Percentiles rank a stretch among this genome's conserved stretches.
phyloP scores from a whole-genome alignment of 1,284 basidiomycete genomes.

The Cutaneotrichosporon sp. region DNA sequence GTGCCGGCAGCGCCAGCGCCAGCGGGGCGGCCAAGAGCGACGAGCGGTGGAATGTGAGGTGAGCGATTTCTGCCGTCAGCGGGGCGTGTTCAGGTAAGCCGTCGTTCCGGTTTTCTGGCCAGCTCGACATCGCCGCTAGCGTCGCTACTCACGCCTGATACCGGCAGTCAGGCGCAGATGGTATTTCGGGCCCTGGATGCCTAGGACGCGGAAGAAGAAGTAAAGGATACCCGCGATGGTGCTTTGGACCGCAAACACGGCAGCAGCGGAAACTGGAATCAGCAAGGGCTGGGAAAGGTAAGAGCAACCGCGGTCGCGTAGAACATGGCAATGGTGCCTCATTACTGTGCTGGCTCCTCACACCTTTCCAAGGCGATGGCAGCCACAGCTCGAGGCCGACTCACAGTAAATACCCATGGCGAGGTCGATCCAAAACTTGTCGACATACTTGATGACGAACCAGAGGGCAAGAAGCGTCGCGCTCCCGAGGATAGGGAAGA shows the following conservation, averaged over 20 bases:
- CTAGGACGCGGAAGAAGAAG: constrained; percentile 19
- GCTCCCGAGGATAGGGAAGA: constrained; percentile 44
- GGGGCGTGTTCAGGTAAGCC: background rate
- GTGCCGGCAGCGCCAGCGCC: constrained; percentile 60
- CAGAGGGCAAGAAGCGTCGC: constrained; percentile 39
- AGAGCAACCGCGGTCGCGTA: constrained; percentile 14
- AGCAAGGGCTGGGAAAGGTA: constrained; percentile 59
- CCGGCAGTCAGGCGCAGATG: constrained; percentile 42
- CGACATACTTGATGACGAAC: constrained; percentile 57
- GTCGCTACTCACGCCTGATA: constrained; percentile 35
- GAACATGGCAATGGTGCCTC: background rate
- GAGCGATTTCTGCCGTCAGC: constrained; percentile 39
- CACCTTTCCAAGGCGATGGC: no score
- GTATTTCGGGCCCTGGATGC: constrained; percentile 28
- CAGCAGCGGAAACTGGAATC: constrained; percentile 53
- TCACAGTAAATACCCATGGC: constrained; percentile 59
- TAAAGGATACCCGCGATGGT: constrained; percentile 34
- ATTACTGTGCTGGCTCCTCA: background rate
- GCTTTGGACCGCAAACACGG: constrained; percentile 44
- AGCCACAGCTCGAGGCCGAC: no score
- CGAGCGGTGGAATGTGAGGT: constrained; percentile 43
- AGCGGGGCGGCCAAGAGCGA: constrained; percentile 63
- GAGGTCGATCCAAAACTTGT: constrained; percentile 67
- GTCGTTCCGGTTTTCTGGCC: background rate
- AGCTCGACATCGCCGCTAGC: no score